These are phyloP conservation scores for Hyphodiscus sp. DNA, from an alignment of 2,329 filamentous ascomycete species.

Conservation along the genomic window DNA sequence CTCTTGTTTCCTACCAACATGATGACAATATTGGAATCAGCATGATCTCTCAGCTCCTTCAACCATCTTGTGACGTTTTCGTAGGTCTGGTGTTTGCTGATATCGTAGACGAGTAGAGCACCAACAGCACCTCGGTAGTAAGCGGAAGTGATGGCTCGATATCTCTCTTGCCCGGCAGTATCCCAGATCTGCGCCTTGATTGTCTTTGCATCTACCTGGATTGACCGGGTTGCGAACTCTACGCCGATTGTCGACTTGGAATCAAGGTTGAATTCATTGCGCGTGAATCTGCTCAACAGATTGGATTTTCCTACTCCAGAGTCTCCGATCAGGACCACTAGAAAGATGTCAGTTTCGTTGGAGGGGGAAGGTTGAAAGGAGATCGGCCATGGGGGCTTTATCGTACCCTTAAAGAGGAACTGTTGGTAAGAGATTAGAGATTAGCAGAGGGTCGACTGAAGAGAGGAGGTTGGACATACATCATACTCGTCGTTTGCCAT, in stretches of 20 bases:
- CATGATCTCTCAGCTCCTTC: conserved; percentile 96
- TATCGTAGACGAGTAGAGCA: conserved; percentile 96
- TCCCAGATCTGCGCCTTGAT: conserved; percentile 99
- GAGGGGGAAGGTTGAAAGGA: conserved; percentile 19
- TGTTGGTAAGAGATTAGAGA: conserved; percentile 39
- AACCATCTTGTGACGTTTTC: conserved; percentile 98
- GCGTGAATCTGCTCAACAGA: conserved; percentile 97
- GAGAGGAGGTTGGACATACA: conserved; percentile 53
- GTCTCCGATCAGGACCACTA: conserved; percentile 98
- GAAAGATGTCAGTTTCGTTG: conserved; percentile 27
- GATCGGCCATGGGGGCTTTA: conserved; percentile 21
- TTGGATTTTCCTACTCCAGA: conserved; percentile 99
- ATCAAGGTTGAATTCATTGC: conserved; percentile 99
- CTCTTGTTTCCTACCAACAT: conserved; percentile 99
- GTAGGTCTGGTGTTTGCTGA: conserved; percentile 99
- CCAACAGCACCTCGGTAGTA: conserved; percentile 98
- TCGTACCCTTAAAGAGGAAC: conserved; percentile 97
- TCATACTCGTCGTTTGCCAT: conserved; percentile 99
- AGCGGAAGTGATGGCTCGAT: conserved; percentile 96
- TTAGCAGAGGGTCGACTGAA: conserved; percentile 25
- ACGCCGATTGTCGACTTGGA: conserved; percentile 99
- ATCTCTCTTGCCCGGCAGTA: conserved; percentile 96
- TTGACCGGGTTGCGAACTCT: conserved; percentile 96
- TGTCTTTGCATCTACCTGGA: conserved; percentile 98
- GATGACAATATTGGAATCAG: conserved; percentile 98